Conservation (phyloP, 176 grass and related monocot species). For the Aegilops umbellulata region DNA sequence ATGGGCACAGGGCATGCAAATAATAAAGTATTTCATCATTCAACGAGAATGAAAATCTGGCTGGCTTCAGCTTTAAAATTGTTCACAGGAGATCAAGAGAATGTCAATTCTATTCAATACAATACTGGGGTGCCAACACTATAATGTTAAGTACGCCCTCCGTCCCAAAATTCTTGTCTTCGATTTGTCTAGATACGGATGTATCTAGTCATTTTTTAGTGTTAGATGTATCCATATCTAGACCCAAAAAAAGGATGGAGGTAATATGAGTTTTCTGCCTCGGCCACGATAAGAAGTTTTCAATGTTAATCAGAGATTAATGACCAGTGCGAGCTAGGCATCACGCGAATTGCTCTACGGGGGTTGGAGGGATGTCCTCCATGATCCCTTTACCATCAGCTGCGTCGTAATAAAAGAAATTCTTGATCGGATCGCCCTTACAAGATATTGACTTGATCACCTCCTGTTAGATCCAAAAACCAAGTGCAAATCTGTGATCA, state of each 20-base stretch:
- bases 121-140: not conserved
- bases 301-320: constrained; percentile 24
- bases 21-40: not conserved
- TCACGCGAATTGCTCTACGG: not conserved
- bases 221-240: too few species aligned
- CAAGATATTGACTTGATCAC: constrained; percentile 91
- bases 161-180: too few species aligned
- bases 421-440: constrained; percentile 88
- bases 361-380: constrained; percentile 58
- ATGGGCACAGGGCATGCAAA: not conserved
- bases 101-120: not conserved
- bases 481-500: constrained; percentile 2
- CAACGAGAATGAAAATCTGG: not conserved
- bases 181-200: too few species aligned
- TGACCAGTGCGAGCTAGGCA: not conserved
- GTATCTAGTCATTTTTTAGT: too few species aligned
- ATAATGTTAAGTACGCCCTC: not conserved
- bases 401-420: constrained; percentile 81
- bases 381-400: constrained; percentile 83
- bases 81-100: not conserved
- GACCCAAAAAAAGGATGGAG: too few species aligned
- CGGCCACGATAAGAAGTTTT: not conserved
- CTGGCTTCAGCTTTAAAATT: constrained; percentile 6
- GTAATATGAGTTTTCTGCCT: not conserved
- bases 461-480: constrained; percentile 49